Evolutionary conservation across 2,329 filamentous ascomycete genomes (phyloP), one percentile per base, ranked within the genome.

Genomic region (Colletotrichum coccodes): DNA sequence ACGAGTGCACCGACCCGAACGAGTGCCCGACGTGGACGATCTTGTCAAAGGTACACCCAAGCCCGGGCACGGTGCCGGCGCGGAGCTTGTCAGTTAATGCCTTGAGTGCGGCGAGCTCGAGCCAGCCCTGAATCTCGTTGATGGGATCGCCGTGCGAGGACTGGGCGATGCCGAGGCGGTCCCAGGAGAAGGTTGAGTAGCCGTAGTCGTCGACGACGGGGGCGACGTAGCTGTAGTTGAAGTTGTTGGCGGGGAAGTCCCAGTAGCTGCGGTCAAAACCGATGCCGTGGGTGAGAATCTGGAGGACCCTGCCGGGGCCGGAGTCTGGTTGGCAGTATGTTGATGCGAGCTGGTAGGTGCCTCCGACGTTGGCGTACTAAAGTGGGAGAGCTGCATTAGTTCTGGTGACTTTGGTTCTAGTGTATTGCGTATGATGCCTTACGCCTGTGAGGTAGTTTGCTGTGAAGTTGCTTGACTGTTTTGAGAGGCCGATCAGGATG

Each of bases 1-100:
- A 90, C 3, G 84, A 86, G 72, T 89, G 86, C 6, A 84, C 78
- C 0, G 88, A 89, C 36, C 90, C 90, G 72, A 90, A 92, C 0
- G 86, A 89, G 79, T 92, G 89, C 14, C 90, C 90, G 18, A 90
- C 82, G 75, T 92, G 89, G 9, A 89, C 80, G 28, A 88, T 79
- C 73, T 86, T 84, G 50, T 74, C 65, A 72, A 79, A 82, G 38
- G 28, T 28, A 23, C 76, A 71, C 32, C 75, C 75, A n/a, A 86
- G 76, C 23, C 79, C 77, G 0, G 80, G 75, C 28, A 91, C 78
- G 0, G 74, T 73, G 53, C 85, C 84, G 1, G 76, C 72, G 34
- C 86, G 85, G 2, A 89, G 79, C 70, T 79, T 77, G 12, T 75
- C 75, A 0, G 89, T 91, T 4, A 92, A 78, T 2, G 81, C 79